Percentiles rank a stretch among this genome's conserved stretches.
Evolutionary conservation across 2,329 filamentous ascomycete genomes (phyloP).

Genomic region (Aspergillus pseudonomiae): DNA sequence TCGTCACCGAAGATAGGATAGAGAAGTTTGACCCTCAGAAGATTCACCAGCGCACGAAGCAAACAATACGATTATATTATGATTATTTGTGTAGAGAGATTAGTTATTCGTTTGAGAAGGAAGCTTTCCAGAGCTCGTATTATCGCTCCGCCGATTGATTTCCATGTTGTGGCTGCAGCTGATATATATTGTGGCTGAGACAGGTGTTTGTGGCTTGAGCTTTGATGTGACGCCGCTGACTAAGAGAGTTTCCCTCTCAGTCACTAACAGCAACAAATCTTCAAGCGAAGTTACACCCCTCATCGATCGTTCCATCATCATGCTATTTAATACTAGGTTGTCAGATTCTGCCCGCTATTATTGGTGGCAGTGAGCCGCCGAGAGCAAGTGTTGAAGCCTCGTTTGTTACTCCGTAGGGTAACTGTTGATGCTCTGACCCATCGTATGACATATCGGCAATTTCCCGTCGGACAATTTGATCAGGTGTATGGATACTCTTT

Average conservation of each 20-base stretch:
- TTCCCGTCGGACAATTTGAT: constrained; percentile 1
- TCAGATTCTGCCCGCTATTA: not conserved
- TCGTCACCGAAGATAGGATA: constrained; percentile 2
- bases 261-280: not conserved
- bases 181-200: constrained; percentile 1
- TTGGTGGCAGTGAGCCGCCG: not conserved
- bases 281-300: not conserved
- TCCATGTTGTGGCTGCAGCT: constrained; percentile 4
- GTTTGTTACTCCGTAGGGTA: not conserved
- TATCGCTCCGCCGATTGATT: not conserved
- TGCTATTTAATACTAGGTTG: constrained; percentile 2
- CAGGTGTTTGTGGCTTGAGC: not conserved
- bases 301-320: not conserved
- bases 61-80: not conserved
- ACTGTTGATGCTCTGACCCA: constrained; percentile 2
- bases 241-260: not conserved
- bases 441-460: constrained; percentile 1
- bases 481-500: not conserved
- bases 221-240: not conserved
- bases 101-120: not conserved
- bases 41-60: not conserved
- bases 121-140: not conserved
- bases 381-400: not conserved
- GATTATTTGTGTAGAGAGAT: not conserved
- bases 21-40: not conserved